Base-by-base conservation (phyloP, 768 basidiomycete genomes). In the Rhodosporidiobolus sp. region DNA sequence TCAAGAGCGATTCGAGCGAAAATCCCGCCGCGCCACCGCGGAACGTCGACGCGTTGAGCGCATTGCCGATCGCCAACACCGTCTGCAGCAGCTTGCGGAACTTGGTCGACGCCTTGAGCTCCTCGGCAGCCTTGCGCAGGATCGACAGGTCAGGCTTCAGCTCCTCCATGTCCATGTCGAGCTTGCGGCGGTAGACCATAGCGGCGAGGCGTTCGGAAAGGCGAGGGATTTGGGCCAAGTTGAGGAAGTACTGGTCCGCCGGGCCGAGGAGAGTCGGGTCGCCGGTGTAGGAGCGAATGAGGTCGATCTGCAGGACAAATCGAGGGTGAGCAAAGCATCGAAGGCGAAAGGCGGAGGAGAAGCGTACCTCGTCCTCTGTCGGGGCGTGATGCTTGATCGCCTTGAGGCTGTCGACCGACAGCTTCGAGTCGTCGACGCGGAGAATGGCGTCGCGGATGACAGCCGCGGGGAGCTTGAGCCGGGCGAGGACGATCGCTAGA, bases 21-120 rank as follows among this genome's bases (percentile, higher is more conserved):
- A 97, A 95, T 3, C 94, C 94, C 8, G 82, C 83, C 22, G 94
- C 94, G 46, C 87, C 86, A 26, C 94, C 94, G 50, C 93, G 87
- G 81, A 91, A 93, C 0, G 86, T 89, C 3, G 90, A 88, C 1
- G 85, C 86, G 79, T 97, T 96, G 73, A 97, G 80, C 0, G 85
- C 85, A 77, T 96, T 97, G 0, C 94, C 94, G 26, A 95, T 83
- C 3, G 84, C 81, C 4, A 96, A 83, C 0, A 95, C 86, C 63
- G 86, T 86, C 89, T 92, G 72, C 24, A 96, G 82, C 3, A 89
- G 85, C 60, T 84, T 83, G 80, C 87, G 89, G 81, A 95, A 90
- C 73, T 85, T 86, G 11, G 67, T 60, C 4, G 90, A 91, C 3
- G 82, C 79, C 30, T 86, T 86, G 34, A 95, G 80, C 79, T 95